Conservation (phyloP, 1,284 basidiomycete genomes). For the Moesziomyces sp. region DNA sequence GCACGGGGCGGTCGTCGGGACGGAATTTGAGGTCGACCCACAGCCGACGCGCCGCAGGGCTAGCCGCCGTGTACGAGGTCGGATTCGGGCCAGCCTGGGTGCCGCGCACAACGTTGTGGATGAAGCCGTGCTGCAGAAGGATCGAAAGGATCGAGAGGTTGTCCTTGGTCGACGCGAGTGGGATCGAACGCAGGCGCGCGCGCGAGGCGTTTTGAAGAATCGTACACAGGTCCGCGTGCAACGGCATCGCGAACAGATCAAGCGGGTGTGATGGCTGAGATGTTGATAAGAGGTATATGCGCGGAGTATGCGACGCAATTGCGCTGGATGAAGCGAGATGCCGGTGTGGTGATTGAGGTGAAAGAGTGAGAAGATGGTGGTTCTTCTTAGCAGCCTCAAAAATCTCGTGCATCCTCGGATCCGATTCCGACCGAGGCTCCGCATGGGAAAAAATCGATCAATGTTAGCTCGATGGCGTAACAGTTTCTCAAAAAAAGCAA, state of each 20-base stretch:
- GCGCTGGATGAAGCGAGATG: neutral
- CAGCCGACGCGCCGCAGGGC: constrained; percentile 70
- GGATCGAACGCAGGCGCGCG: constrained; percentile 78
- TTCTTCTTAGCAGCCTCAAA: constrained; percentile 30
- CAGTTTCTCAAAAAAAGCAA: neutral
- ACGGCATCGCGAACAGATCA: constrained; percentile 55
- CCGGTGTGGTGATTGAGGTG: neutral
- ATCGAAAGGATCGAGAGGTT: constrained; percentile 84
- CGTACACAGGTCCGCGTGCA: constrained; percentile 81
- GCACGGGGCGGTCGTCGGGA: constrained; percentile 79
- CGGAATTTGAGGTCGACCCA: constrained; percentile 92
- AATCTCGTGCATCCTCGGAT: constrained; percentile 26
- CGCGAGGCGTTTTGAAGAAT: constrained; percentile 88
- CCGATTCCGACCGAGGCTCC: constrained; percentile 3
- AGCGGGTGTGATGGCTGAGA: neutral
- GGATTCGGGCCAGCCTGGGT: constrained; percentile 78
- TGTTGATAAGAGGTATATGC: neutral
- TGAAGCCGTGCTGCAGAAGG: constrained; percentile 85
- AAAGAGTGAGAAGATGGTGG: neutral
- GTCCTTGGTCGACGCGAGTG: constrained; percentile 81
- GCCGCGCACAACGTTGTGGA: constrained; percentile 82
- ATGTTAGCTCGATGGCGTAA: neutral
- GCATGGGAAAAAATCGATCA: neutral
- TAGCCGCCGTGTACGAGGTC: constrained; percentile 72
- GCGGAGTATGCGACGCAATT: neutral